Evolutionary conservation across 2,329 filamentous ascomycete species (phyloP), one percentile per base, ranked within the genome.

Genomic region (Venturia asperata): DNA sequence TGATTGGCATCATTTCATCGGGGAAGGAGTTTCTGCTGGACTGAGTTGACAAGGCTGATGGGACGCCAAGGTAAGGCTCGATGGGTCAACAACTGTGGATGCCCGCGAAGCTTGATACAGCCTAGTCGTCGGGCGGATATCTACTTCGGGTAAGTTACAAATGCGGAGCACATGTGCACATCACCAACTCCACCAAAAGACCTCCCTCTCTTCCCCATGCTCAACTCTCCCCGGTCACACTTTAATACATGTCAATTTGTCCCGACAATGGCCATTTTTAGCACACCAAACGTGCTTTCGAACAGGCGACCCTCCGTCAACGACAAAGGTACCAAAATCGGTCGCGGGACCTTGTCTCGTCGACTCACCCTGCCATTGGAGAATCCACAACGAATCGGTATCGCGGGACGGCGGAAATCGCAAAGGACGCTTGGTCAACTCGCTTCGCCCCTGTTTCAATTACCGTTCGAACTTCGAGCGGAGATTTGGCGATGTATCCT

Each of bases 401-500:
- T 64, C 5, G 2, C 30, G 9, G 52, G 52, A 37, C 5, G 37
- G 39, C 5, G 63, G 17, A 49, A 17, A 27, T 41, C 34, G 21
- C 63, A 64, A n/a, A 37, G 43, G n/a, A 64, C 63, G 0, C 11
- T 64, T 21, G 17, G 19, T 41, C 63, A 64, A 27, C n/a, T 41
- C 9, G 30, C 15, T 4, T 64, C 19, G 1, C 30, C 47, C 1
- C 17, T 64, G 27, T 64, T 64, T 15, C 27, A 30, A 27, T 45
- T 64, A 27, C 62, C 62, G 1, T 58, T n/a, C n/a, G 62, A 64
- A 27, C 45, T 64, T 13, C 45, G 62, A n/a, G 19, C 1, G 27
- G 34, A 56, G 62, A 64, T 64, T 13, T 64, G 47, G 42, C 62
- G 49, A 3, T 15, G 11, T 41, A n/a, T 58, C 21, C 45, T 64